Evolutionary conservation across 2,329 filamentous ascomycete species (phyloP), one percentile per base, ranked within the genome.

Genomic region (Aspergillus proliferans): DNA sequence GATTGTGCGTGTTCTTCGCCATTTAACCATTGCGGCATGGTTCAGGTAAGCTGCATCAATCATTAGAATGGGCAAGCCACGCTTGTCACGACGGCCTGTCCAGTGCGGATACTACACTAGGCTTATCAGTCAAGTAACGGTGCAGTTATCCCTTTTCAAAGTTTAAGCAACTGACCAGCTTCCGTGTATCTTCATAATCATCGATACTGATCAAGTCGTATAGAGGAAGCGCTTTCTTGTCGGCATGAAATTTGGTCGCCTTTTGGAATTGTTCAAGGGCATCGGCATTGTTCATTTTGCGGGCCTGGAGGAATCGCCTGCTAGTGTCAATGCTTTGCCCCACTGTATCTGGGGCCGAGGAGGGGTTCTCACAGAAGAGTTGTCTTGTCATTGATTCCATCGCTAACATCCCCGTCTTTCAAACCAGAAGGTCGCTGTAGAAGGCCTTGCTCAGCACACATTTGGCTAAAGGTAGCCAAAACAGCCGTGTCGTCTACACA

Each of bases 31-130:
- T 1, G 47, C 47, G 6, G 22, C 44, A 43, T 52, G 43, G 22
- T 51, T 38, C 4, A 59, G 46, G 7, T 53, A 40, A 1, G 45
- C 41, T 12, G 56, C 12, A 9, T 63, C 52, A 9, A 60, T 47
- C 49, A 60, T 54, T 10, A 53, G 47, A 2, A 64, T 52, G 2
- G 60, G 61, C 3, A 49, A 30, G 1, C 60, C 58, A 14, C 42
- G 38, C 7, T 54, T 58, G 45, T 59, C 52, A 45, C 60, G 47
- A 4, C 58, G 53, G 9, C 61, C 60, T 9, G 54, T 63, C 61
- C 61, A 64, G 33, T 59, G 55, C 0, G 61, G 60, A 43, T 63
- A 62, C 61, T 64, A 24, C 14, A 5, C n/a, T 10, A 30, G 19
- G 4, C 4, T 18, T 7, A 42, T 14, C 22, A 42, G 18, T 42